These are phyloP conservation scores for Xenoacremonium recifei DNA, from an alignment of 2,329 filamentous ascomycete genomes.

Conservation along the genomic window DNA sequence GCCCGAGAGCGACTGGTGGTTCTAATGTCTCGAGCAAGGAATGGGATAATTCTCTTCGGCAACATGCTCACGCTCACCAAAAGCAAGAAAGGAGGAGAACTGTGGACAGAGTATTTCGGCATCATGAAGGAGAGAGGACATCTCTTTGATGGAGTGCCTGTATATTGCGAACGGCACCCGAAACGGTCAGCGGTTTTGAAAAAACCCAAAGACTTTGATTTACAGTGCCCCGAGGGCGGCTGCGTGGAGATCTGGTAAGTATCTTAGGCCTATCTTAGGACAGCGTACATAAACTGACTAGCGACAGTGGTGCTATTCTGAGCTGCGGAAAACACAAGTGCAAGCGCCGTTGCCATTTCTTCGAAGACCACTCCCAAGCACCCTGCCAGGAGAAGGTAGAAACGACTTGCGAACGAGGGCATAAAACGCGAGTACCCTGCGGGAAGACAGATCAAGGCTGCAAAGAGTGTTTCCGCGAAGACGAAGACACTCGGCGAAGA, in stretches of 20 bases:
- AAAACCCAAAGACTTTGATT: constrained; percentile 57
- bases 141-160: constrained; percentile 59
- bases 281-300: background rate
- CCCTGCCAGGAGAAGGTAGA: constrained; percentile 35
- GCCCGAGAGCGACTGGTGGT: constrained; percentile 69
- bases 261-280: background rate
- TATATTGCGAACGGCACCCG: constrained; percentile 60
- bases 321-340: constrained; percentile 61
- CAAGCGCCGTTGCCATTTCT: constrained; percentile 58
- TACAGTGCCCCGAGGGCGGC: constrained; percentile 66
- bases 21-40: constrained; percentile 63
- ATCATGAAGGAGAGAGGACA: constrained; percentile 49
- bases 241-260: constrained; percentile 62
- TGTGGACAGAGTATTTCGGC: constrained; percentile 60
- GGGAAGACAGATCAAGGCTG: constrained; percentile 41
- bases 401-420: constrained; percentile 50
- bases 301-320: constrained; percentile 45
- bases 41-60: constrained; percentile 67
- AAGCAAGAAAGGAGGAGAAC: constrained; percentile 37
- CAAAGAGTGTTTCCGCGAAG: constrained; percentile 49
- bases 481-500: constrained; percentile 41
- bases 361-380: constrained; percentile 54
- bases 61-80: constrained; percentile 66
- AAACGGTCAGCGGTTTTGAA: constrained; percentile 45
- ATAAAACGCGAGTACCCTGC: constrained; percentile 50